Percentiles rank a stretch among this genome's conserved stretches.
These are phyloP conservation scores for Tothia fuscella DNA, from an alignment of 2,329 filamentous ascomycete genomes.

Conservation along the genomic window DNA sequence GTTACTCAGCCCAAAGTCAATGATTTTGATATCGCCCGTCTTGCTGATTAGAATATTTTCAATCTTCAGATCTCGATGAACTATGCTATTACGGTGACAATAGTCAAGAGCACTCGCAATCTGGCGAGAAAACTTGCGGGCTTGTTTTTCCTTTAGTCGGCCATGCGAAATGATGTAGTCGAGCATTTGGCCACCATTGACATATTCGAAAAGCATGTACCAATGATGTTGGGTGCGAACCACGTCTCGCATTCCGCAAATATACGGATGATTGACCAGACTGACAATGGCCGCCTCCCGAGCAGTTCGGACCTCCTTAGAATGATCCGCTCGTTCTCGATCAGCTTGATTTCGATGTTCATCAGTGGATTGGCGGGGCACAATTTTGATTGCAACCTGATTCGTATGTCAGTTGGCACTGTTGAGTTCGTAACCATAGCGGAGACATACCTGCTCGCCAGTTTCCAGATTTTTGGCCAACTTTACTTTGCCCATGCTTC, in stretches of 20 bases:
- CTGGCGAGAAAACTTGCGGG: conserved; percentile 92
- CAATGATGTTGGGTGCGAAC: conserved; percentile 95
- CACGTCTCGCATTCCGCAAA: conserved; percentile 90
- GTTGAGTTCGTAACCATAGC: conserved; percentile 1
- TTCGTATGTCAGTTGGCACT: background rate
- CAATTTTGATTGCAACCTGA: conserved; percentile 93
- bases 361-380: conserved; percentile 79
- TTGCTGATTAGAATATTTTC: conserved; percentile 99
- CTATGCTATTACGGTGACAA: conserved; percentile 95
- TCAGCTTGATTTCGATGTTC: conserved; percentile 63
- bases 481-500: conserved; percentile 99
- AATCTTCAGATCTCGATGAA: conserved; percentile 94
- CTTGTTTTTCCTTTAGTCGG: conserved; percentile 94
- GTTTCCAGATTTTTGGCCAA: conserved; percentile 82
- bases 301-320: conserved; percentile 89
- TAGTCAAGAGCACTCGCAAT: conserved; percentile 96
- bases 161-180: conserved; percentile 99
- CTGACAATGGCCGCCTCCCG: conserved; percentile 94
- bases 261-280: conserved; percentile 85
- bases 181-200: conserved; percentile 98
- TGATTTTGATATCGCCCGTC: conserved; percentile 98
- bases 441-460: conserved; percentile 64
- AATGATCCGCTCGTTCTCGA: conserved; percentile 84
- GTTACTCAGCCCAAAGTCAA: conserved; percentile 96
- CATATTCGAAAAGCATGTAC: conserved; percentile 99